Conservation (phyloP, 805 yeast species). For the Pichia pseudocactophila region DNA sequence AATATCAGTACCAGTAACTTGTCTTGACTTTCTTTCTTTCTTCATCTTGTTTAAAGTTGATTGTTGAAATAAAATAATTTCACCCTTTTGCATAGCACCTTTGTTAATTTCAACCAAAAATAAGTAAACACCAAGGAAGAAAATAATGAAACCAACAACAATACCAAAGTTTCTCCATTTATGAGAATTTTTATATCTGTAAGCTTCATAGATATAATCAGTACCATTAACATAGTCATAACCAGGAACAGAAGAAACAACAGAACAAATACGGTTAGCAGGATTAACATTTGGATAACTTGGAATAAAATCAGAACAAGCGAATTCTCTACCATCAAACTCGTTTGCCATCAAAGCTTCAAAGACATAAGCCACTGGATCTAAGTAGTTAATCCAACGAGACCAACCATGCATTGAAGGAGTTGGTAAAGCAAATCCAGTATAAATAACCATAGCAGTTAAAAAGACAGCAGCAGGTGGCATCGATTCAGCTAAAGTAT, state of each 20-base stretch:
- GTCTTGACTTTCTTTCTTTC: slow-evolving; percentile 26
- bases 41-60: slow-evolving; percentile 36
- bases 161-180: slow-evolving; percentile 79
- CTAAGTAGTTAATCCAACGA: slow-evolving; percentile 53
- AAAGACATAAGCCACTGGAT: slow-evolving; percentile 50
- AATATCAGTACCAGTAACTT: slow-evolving; percentile 13
- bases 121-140: slow-evolving; percentile 46
- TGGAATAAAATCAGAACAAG: slow-evolving; percentile 43
- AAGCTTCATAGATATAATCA: slow-evolving; percentile 33
- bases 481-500: slow-evolving; percentile 42
- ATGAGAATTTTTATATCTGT: slow-evolving; percentile 27
- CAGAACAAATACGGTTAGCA: slow-evolving; percentile 24
- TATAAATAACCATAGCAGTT: slow-evolving; percentile 41
- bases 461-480: slow-evolving; percentile 48
- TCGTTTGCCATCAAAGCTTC: slow-evolving; percentile 53
- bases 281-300: slow-evolving; percentile 20
- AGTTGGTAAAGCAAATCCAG: slow-evolving; percentile 53
- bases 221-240: slow-evolving; percentile 47
- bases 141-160: slow-evolving; percentile 40
- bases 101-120: slow-evolving; percentile 44
- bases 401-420: slow-evolving; percentile 55
- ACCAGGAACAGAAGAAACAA: slow-evolving; percentile 55
- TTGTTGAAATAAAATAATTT: slow-evolving; percentile 48
- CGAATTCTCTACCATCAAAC: slow-evolving; percentile 37
- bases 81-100: slow-evolving; percentile 61